A percentile compares a stretch with the other conserved stretches of the same genome.
These are phyloP conservation scores for Phytophthora sp. DNA, from an alignment of 352 stramenopile genomes.

Conservation along the genomic window DNA sequence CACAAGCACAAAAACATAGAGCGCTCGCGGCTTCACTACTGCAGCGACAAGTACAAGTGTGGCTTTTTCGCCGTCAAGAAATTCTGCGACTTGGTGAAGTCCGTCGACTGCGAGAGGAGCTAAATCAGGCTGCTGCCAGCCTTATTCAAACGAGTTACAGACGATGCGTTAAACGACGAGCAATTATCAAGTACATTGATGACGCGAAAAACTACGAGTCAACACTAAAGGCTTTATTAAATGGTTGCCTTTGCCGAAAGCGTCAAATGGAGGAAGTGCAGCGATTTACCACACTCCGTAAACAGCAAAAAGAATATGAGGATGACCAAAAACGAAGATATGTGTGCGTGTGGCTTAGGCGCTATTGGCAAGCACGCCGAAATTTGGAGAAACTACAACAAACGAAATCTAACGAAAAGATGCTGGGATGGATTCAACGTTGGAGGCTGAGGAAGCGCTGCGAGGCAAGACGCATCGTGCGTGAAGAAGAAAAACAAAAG, in stretches of 20 bases:
- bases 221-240: constrained; percentile 8
- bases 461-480: constrained; percentile 2
- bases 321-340: constrained; percentile 6
- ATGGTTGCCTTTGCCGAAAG: constrained; percentile 12
- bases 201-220: constrained; percentile 14
- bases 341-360: constrained; percentile 5
- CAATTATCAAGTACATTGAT: constrained; percentile 25
- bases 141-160: constrained; percentile 23
- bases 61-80: constrained; percentile 31
- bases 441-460: constrained; percentile 15
- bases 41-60: constrained; percentile 30
- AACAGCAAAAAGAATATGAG: neutral
- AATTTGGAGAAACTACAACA: neutral
- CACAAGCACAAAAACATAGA: neutral
- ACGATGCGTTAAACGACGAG: constrained; percentile 15
- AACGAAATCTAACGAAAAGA: constrained; percentile 2
- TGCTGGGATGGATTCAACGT: constrained; percentile 13
- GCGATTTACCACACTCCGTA: constrained; percentile 8
- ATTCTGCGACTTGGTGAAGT: constrained; percentile 6
- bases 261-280: constrained; percentile 18
- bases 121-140: constrained; percentile 9
- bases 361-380: neutral
- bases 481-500: constrained; percentile 1
- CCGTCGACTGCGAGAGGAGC: constrained; percentile 9
- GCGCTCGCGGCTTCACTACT: constrained; percentile 23